A percentile compares a stretch with the other conserved stretches of the same genome.
phyloP scores from a whole-genome alignment of 805 yeast species.

The Zygoascus ofunaensis region DNA sequence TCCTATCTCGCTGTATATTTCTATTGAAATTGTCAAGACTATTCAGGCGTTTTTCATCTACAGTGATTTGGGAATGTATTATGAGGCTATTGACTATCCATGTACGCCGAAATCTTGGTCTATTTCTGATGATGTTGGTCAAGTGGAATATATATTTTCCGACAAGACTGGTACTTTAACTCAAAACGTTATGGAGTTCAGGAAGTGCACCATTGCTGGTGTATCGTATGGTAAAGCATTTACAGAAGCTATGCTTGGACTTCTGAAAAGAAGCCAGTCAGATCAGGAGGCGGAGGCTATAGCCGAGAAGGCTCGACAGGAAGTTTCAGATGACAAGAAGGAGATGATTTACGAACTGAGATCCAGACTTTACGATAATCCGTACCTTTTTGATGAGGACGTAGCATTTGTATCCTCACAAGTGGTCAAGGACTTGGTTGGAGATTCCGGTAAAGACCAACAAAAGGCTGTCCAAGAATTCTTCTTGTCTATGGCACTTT shows the following conservation, averaged over 20 bases:
- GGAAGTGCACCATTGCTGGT: slow-evolving; percentile 63
- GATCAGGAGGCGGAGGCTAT: slow-evolving; percentile 42
- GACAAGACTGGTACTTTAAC: slow-evolving; percentile 82
- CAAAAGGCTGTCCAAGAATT: slow-evolving; percentile 45
- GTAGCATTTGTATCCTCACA: slow-evolving; percentile 54
- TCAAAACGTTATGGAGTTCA: slow-evolving; percentile 76
- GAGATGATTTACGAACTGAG: slow-evolving; percentile 41
- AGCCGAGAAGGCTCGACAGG: slow-evolving; percentile 32
- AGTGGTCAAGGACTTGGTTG: slow-evolving; percentile 45
- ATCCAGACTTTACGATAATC: slow-evolving; percentile 30
- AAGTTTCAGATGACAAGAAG: slow-evolving; percentile 36
- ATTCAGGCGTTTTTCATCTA: slow-evolving; percentile 67
- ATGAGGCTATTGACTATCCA: slow-evolving; percentile 59
- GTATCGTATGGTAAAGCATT: slow-evolving; percentile 63
- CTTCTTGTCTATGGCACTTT: slow-evolving; percentile 57
- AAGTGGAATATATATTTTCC: slow-evolving; percentile 70
- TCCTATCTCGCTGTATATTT: slow-evolving; percentile 70
- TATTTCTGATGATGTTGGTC: slow-evolving; percentile 76
- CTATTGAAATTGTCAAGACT: slow-evolving; percentile 72
- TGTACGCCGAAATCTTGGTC: slow-evolving; percentile 79
- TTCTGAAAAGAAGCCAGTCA: slow-evolving; percentile 52
- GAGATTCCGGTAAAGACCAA: slow-evolving; percentile 34
- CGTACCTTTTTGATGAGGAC: slow-evolving; percentile 40
- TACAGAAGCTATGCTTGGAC: slow-evolving; percentile 70
- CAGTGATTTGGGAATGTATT: slow-evolving; percentile 62